Percentiles rank a stretch among this genome's conserved stretches.
These are phyloP conservation scores for Ceratobasidium sp. DNA, from an alignment of 1,284 basidiomycete genomes.

Conservation along the genomic window DNA sequence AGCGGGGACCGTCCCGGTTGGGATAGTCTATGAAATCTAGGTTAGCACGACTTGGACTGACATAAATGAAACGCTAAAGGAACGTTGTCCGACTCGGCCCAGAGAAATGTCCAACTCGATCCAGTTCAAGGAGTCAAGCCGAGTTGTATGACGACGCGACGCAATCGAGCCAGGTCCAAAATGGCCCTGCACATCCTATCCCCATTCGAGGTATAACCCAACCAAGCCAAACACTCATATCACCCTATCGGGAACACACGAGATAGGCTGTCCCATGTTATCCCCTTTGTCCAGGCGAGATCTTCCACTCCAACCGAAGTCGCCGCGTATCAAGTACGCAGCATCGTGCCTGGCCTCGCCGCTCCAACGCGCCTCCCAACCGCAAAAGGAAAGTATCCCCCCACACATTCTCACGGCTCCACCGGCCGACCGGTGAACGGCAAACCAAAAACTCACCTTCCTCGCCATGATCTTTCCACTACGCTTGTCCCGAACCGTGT, in stretches of 20 bases:
- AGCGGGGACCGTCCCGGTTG: constrained; percentile 87
- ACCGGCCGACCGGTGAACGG: no score
- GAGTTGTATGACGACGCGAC: not conserved
- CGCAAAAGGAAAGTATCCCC: not conserved
- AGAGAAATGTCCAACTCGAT: not conserved
- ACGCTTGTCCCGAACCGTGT: constrained; percentile 87
- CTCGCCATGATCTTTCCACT: constrained; percentile 89
- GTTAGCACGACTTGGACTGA: no score
- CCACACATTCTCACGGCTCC: not conserved
- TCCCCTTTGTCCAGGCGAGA: no score
- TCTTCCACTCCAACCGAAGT: no score
- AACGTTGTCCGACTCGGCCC: no score
- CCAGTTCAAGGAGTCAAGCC: not conserved
- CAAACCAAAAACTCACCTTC: constrained; percentile 68
- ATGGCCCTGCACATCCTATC: not conserved
- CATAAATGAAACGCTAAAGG: not conserved
- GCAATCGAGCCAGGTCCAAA: not conserved
- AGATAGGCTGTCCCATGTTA: not conserved
- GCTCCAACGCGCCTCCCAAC: not conserved
- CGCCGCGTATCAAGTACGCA: not conserved
- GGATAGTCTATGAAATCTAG: constrained; percentile 77
- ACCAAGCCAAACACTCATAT: not conserved
- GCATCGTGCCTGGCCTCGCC: not conserved
- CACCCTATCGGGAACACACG: constrained; percentile 5
- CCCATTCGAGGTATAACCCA: not conserved